phyloP scores from a whole-genome alignment of 306 rosid genomes.

The Sicyos baderoa region DNA sequence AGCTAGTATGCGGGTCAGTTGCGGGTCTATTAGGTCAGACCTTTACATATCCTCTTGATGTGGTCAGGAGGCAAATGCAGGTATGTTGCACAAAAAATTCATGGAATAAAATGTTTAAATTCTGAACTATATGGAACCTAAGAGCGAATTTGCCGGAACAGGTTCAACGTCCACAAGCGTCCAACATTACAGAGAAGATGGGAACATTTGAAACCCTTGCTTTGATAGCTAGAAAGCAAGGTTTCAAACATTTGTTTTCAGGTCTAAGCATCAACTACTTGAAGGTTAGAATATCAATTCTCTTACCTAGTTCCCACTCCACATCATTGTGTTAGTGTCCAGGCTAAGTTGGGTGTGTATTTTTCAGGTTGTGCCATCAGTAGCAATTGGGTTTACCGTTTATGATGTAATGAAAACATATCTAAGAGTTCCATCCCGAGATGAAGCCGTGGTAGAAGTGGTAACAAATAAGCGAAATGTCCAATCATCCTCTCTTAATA shows the following conservation, averaged over 20 bases:
- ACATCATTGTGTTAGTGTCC: constrained; percentile 22
- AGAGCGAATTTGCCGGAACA: constrained; percentile 25
- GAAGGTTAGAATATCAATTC: constrained; percentile 44
- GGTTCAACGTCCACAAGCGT: constrained; percentile 59
- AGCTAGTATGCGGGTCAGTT: constrained; percentile 81
- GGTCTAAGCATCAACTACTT: constrained; percentile 94
- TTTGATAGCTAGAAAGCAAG: constrained; percentile 65
- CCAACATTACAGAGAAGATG: constrained; percentile 48
- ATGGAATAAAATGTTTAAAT: constrained; percentile 6
- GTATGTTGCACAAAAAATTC: constrained; percentile 26
- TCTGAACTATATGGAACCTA: not conserved
- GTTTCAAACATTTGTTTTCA: constrained; percentile 81
- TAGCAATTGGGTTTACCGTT: constrained; percentile 93
- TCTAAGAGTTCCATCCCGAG: constrained; percentile 82
- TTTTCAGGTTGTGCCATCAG: constrained; percentile 90
- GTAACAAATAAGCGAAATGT: constrained; percentile 40
- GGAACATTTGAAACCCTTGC: constrained; percentile 68
- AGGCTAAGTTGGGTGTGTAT: constrained; percentile 21
- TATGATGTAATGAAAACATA: constrained; percentile 62
- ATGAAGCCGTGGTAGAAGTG: constrained; percentile 48
- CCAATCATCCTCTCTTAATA: constrained; percentile 38
- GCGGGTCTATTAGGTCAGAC: constrained; percentile 94
- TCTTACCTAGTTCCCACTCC: not conserved
- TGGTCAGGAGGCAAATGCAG: constrained; percentile 99
- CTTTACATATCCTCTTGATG: constrained; percentile 93